Base-by-base conservation (phyloP, 2,329 filamentous ascomycete genomes). In the Trichoderma citrinoviride region DNA sequence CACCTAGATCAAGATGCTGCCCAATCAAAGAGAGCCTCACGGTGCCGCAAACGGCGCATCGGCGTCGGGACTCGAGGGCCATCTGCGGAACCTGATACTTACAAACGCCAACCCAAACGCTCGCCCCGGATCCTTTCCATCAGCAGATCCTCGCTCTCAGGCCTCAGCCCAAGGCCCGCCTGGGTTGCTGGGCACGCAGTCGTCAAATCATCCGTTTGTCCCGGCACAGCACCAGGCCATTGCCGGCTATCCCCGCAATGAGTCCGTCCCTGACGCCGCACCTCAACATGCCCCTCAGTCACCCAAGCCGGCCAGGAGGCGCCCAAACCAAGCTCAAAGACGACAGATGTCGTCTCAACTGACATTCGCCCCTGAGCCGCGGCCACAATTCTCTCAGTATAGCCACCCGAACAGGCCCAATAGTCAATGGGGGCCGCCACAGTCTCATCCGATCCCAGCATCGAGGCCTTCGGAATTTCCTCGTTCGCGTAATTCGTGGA, bases 311-410 rank as follows among this genome's bases (percentile, higher is more conserved):
- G 66, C 69, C 57, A 77, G 78, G 69, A 86, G 82, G 69, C 83
- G 86, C 23, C 82, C 79, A 3, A 89, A 89, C 66, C 87, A 89
- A 71, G 86, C 86, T 1, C 84, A 88, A 69, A 80, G 86, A 55
- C 82, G 86, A 23, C 85, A 88, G 70, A 85, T 87, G 83, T 87
- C 81, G 64, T 80, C 85, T 5, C 83, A 88, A 68, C 70, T 87
- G 19, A 81, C 83, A 0, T 82, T 88, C 52, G 80, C 84, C 5
- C 79, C 88, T 58, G 83, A 87, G 66, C 73, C 79, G 14, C 79
- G 79, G n/a, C 71, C 75, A 19, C 74, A 76, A 17, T 70, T 72
- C 58, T 66, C 72, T 19, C 68, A 8, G 67, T 69, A 65, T 23
- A 29, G 8, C 19, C 27, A 62, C 19, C 12, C 56, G 21, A 6